These are phyloP conservation scores for Penicillium decumbens DNA, from an alignment of 2,329 filamentous ascomycete species.

Conservation along the genomic window DNA sequence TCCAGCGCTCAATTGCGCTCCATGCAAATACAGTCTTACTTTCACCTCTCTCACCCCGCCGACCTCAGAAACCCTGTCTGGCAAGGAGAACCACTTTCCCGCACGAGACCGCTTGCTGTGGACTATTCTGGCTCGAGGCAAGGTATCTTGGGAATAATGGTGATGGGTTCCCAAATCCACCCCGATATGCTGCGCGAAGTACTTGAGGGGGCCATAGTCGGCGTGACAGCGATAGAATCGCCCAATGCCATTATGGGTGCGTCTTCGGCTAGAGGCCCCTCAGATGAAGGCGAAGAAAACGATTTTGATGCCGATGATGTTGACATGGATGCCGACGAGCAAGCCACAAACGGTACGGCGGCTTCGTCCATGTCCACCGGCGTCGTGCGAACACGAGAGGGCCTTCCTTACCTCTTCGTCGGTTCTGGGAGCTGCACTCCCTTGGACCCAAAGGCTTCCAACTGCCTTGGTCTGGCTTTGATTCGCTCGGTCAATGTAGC, in stretches of 20 bases:
- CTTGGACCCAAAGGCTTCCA: conserved; percentile 47
- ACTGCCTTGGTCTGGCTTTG: conserved; percentile 49
- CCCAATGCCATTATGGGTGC: conserved; percentile 27
- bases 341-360: neutral
- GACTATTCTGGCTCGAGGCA: conserved; percentile 44
- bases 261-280: neutral
- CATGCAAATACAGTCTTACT: conserved; percentile 61
- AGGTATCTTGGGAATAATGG: conserved; percentile 50
- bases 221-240: conserved; percentile 49
- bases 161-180: conserved; percentile 48
- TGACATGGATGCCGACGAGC: conserved; percentile 17
- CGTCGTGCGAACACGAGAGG: conserved; percentile 43
- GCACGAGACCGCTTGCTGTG: conserved; percentile 47
- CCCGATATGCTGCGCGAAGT: conserved; percentile 48
- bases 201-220: conserved; percentile 53
- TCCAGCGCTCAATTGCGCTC: conserved; percentile 50
- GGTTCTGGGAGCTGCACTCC: conserved; percentile 40
- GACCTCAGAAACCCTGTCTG: conserved; percentile 38
- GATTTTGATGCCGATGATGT: conserved; percentile 15
- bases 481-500: conserved; percentile 41
- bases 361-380: conserved; percentile 6
- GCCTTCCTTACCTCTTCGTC: conserved; percentile 50
- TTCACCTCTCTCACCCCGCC: conserved; percentile 44
- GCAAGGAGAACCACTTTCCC: conserved; percentile 45
- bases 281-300: conserved; percentile 6